A percentile compares a stretch with the other conserved stretches of the same genome.
Conservation (phyloP, 2,329 filamentous ascomycete species). For the Beauveria australis region DNA sequence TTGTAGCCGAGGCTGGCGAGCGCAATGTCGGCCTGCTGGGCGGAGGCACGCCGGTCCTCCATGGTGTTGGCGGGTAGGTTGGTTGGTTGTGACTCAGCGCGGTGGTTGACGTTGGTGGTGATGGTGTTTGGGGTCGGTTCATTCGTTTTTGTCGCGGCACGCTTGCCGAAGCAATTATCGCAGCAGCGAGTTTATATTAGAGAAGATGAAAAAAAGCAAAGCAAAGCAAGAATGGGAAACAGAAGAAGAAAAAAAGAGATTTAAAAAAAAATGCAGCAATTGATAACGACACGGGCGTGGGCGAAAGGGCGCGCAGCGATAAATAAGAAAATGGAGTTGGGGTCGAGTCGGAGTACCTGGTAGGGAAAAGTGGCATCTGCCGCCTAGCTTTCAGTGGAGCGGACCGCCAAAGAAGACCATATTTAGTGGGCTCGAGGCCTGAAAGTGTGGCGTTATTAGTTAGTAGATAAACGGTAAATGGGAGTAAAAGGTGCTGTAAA, state of each 20-base stretch:
- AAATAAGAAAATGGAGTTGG: background rate
- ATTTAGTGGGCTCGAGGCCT: background rate
- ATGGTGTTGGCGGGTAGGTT: background rate
- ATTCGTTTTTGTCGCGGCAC: background rate
- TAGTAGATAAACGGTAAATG: background rate
- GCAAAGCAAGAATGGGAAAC: background rate
- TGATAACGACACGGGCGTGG: too few species aligned
- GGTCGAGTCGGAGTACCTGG: background rate
- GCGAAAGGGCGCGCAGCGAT: background rate
- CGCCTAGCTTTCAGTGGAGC: background rate
- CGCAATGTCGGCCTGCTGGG: slow-evolving; percentile 29
- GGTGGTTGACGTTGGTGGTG: background rate
- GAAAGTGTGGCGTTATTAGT: background rate
- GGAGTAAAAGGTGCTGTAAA: background rate
- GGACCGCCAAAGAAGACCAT: background rate
- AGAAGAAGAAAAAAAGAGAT: background rate
- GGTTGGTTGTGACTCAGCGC: background rate
- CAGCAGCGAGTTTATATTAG: background rate
- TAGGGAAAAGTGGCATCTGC: background rate
- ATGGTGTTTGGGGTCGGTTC: background rate
- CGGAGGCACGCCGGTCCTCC: slow-evolving; percentile 13
- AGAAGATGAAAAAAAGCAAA: background rate
- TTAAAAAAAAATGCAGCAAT: too few species aligned
- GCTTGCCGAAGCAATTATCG: background rate
- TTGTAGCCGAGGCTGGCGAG: slow-evolving; percentile 42